Conservation (phyloP, 495 filamentous ascomycete species). For the Tuber umbilicatum region DNA sequence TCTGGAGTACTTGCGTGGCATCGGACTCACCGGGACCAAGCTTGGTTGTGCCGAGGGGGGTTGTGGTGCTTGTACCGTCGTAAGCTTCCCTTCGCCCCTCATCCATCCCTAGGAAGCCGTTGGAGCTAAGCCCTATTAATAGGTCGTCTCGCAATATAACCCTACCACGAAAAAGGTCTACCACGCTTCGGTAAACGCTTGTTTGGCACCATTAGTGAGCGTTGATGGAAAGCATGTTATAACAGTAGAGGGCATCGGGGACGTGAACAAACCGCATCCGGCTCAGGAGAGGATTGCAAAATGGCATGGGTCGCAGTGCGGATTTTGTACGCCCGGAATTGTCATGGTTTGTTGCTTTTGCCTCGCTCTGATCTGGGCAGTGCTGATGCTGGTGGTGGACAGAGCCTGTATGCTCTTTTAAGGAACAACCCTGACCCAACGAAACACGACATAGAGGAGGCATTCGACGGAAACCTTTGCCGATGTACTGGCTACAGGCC, state of each 20-base stretch:
- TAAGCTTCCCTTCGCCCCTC: conserved; percentile 41
- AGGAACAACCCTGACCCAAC: conserved; percentile 63
- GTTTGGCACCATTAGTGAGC: conserved; percentile 82
- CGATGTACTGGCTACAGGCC: conserved; percentile 93
- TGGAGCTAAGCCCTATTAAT: conserved; percentile 5
- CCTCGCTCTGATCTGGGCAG: not conserved
- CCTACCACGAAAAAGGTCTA: conserved; percentile 84
- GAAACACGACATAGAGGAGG: conserved; percentile 74
- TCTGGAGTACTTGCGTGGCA: conserved; percentile 82
- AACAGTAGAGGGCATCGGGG: conserved; percentile 95
- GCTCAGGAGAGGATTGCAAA: conserved; percentile 85
- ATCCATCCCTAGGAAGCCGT: not conserved
- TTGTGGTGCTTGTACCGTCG: conserved; percentile 94
- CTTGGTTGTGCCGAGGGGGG: conserved; percentile 89
- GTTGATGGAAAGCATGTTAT: conserved; percentile 98
- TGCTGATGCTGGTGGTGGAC: not conserved
- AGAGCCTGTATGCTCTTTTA: conserved; percentile 74
- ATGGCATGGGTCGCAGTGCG: conserved; percentile 61
- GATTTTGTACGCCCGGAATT: conserved; percentile 94
- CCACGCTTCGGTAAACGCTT: conserved; percentile 89
- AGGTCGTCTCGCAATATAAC: conserved; percentile 85
- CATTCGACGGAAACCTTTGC: conserved; percentile 92
- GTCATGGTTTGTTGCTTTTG: conserved; percentile 60
- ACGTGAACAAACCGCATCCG: conserved; percentile 78
- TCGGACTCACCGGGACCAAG: conserved; percentile 73